Conservation (phyloP, 192 early-diverging fungal genomes). For the Coemansia sp. region DNA sequence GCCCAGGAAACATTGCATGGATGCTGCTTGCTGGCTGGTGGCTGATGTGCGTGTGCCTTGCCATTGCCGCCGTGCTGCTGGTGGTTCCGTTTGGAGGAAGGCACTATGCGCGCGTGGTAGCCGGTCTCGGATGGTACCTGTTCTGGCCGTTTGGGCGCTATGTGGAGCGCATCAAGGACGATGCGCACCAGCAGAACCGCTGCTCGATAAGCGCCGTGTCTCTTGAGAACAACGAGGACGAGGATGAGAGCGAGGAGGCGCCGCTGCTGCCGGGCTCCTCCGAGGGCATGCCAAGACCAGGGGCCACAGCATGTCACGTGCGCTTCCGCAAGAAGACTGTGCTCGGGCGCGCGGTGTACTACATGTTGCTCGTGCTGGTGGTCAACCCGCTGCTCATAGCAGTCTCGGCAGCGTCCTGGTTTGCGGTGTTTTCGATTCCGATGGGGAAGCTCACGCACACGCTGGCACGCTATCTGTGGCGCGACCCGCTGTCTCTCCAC, state of each 20-base stretch:
- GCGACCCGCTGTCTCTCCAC: constrained; percentile 72
- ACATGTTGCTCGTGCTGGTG: constrained; percentile 26
- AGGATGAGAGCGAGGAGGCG: constrained; percentile 46
- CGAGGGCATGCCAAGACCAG: not conserved
- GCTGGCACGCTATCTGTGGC: constrained; percentile 72
- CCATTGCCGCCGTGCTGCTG: constrained; percentile 62
- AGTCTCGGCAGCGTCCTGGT: constrained; percentile 78
- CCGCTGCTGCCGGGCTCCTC: constrained; percentile 21
- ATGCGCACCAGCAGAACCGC: constrained; percentile 24
- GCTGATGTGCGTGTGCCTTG: constrained; percentile 67
- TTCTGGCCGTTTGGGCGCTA: constrained; percentile 97
- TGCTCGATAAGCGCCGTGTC: constrained; percentile 20
- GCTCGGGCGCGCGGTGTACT: constrained; percentile 37
- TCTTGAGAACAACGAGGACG: constrained; percentile 7
- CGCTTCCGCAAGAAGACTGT: constrained; percentile 27
- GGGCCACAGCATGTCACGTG: constrained; percentile 1
- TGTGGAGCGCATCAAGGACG: constrained; percentile 66
- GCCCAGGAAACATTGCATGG: constrained; percentile 91
- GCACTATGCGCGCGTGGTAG: constrained; percentile 64
- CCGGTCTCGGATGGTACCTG: constrained; percentile 82
- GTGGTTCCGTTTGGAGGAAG: constrained; percentile 58
- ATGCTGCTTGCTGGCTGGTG: constrained; percentile 87
- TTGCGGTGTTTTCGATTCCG: constrained; percentile 83
- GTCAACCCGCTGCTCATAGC: constrained; percentile 77
- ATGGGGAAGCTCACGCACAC: constrained; percentile 93